Base-by-base conservation (phyloP, 805 yeast species). In the Pichia cephalocereana region DNA sequence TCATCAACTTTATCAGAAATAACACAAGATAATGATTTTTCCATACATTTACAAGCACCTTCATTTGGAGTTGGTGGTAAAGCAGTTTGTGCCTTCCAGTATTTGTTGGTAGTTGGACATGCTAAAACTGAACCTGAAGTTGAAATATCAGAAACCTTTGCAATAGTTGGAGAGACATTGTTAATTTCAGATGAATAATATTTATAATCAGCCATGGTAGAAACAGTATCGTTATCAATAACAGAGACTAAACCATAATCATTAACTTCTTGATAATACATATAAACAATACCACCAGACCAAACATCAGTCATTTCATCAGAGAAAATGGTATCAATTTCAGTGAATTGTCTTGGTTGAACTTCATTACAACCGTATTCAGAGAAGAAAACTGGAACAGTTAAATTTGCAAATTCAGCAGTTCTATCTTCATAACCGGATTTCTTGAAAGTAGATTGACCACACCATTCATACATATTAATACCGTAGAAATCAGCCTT, bases 381-480 rank as follows among this genome's bases (percentile, higher is more conserved):
- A 41, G 90, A 83, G 72, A 85, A 84, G 74, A 85, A 84, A 45
- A 76, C 70, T 46, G 91, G 95, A 45, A 85, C 71, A 40, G 86
- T 77, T 64, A 83, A 67, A 69, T 83, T 78, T 40, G 71, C 50
- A 63, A 83, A 83, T 51, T 81, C 82, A 30, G 70, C 66, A 44
- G 90, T 83, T 71, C 84, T 76, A 53, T 67, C 75, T 54, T 70
- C 60, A 68, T 81, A 85, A 62, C 93, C 93, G 49, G 90, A 83
- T 8, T 64, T 53, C 32, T 61, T 47, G 71, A 71, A 84, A 46
- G 76, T 63, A 18, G 86, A 78, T 18, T 61, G 41, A 60, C 91
- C 91, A 72, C 93, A 85, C 93, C 93, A 85, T 71, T 83, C 88
- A 72, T 85, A 85, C 88, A 83, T 83, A 76, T 85, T 85, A 65